Percentiles rank a stretch among this genome's conserved stretches.
These are phyloP conservation scores for Ustilago cynodontis DNA, from an alignment of 1,284 basidiomycete genomes.

Conservation along the genomic window DNA sequence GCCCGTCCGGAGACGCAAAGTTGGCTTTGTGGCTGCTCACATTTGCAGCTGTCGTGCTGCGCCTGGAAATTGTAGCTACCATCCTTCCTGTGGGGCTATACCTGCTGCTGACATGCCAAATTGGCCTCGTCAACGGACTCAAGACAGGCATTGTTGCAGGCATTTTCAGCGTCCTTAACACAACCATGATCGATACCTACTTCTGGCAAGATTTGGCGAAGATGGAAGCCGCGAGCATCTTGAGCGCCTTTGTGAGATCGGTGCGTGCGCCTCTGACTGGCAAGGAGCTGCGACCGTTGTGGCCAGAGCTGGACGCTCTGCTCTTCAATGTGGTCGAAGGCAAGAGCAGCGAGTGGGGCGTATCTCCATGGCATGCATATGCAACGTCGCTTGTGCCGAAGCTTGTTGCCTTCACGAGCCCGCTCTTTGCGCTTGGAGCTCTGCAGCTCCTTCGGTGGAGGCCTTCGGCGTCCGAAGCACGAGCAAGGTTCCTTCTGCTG, in stretches of 20 bases:
- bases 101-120: conserved; percentile 23
- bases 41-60: conserved; percentile 80
- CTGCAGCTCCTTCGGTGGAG: conserved; percentile 49
- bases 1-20: neutral
- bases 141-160: conserved; percentile 27
- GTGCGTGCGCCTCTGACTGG: neutral
- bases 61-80: conserved; percentile 79
- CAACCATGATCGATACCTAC: conserved; percentile 80
- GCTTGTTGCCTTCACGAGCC: conserved; percentile 77
- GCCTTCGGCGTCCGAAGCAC: neutral
- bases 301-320: conserved; percentile 86
- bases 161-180: conserved; percentile 23
- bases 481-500: conserved; percentile 31
- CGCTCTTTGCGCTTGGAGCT: conserved; percentile 76
- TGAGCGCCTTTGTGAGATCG: neutral
- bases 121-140: conserved; percentile 22
- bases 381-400: conserved; percentile 81
- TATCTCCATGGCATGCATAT: conserved; percentile 81
- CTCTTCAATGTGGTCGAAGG: conserved; percentile 90
- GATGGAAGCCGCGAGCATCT: neutral
- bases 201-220: conserved; percentile 77
- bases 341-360: conserved; percentile 91
- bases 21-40: conserved; percentile 74
- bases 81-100: conserved; percentile 57
- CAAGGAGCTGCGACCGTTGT: conserved; percentile 71